Percentiles rank a stretch among this genome's conserved stretches.
Evolutionary conservation across 495 filamentous ascomycete species (phyloP).

Genomic region (Echria macrotheca): DNA sequence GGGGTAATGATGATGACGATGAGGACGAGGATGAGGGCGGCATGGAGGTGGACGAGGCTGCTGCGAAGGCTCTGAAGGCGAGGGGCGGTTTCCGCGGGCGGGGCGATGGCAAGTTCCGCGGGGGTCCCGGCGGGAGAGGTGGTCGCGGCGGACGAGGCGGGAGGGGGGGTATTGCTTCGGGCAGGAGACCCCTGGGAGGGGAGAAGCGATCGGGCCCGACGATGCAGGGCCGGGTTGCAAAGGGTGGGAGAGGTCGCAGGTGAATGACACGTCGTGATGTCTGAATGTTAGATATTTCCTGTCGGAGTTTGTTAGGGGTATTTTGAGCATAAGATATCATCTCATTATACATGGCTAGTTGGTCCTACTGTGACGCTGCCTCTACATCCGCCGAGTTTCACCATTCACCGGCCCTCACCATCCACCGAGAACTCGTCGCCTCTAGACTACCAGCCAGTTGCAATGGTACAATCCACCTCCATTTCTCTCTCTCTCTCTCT

Average conservation of each 20-base stretch:
- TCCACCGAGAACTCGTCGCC: too few species aligned
- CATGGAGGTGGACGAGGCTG: constrained; percentile 41
- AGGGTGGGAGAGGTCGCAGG: constrained; percentile 2
- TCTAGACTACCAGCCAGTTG: too few species aligned
- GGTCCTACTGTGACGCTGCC: too few species aligned
- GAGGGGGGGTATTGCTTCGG: constrained; percentile 10
- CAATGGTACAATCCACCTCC: too few species aligned
- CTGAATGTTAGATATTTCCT: background rate
- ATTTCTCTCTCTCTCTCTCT: too few species aligned
- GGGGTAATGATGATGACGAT: constrained; percentile 50
- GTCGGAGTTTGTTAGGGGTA: background rate
- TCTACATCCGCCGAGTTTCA: too few species aligned
- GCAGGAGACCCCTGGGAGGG: constrained; percentile 17
- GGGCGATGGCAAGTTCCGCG: constrained; percentile 12
- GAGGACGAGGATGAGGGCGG: constrained; percentile 74
- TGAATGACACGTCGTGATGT: background rate
- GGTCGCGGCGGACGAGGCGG: constrained; percentile 17
- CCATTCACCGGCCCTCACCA: too few species aligned
- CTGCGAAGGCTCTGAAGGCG: constrained; percentile 43
- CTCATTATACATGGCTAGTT: background rate
- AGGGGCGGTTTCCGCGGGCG: constrained; percentile 29
- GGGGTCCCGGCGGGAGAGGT: constrained; percentile 12
- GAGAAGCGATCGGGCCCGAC: constrained; percentile 11
- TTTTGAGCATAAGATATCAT: background rate
- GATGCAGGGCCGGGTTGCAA: constrained; percentile 9